phyloP scores from a whole-genome alignment of 495 filamentous ascomycete genomes.

The Talaromyces nanjingensis region DNA sequence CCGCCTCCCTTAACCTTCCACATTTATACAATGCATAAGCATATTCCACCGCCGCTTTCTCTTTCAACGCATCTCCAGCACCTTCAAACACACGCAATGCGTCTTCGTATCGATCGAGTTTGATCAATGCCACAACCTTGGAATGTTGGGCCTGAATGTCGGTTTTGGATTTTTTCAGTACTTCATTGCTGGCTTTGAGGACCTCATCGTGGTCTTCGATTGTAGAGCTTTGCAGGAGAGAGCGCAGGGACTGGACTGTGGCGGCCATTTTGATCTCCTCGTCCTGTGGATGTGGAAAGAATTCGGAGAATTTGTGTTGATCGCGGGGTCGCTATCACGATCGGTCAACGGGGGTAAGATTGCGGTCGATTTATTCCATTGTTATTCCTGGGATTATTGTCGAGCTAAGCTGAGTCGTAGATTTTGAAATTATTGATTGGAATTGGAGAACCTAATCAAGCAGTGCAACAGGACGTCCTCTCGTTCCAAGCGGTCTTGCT shows the following conservation, averaged over 20 bases:
- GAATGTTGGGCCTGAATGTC: constrained; percentile 66
- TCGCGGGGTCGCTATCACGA: neutral
- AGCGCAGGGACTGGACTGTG: constrained; percentile 38
- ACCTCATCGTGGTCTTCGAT: constrained; percentile 74
- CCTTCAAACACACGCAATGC: constrained; percentile 70
- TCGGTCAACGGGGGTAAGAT: neutral
- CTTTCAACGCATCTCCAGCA: constrained; percentile 59
- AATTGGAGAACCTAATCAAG: neutral
- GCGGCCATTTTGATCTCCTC: neutral
- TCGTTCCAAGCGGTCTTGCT: neutral
- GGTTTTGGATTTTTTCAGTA: constrained; percentile 54
- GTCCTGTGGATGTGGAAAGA: neutral
- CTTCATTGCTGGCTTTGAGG: constrained; percentile 62
- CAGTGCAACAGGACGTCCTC: neutral
- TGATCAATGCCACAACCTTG: constrained; percentile 78
- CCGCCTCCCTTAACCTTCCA: constrained; percentile 68
- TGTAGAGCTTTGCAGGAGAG: constrained; percentile 48
- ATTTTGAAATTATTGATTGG: neutral
- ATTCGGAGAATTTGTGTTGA: neutral
- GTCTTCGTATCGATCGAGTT: constrained; percentile 91
- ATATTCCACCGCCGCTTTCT: constrained; percentile 65
- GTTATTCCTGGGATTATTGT: neutral
- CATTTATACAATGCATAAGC: constrained; percentile 90
- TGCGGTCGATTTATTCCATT: neutral
- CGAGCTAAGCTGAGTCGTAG: neutral